A percentile compares a stretch with the other conserved stretches of the same genome.
Conservation (phyloP, 495 filamentous ascomycete species). For the Hyaloscypha bicolor region DNA sequence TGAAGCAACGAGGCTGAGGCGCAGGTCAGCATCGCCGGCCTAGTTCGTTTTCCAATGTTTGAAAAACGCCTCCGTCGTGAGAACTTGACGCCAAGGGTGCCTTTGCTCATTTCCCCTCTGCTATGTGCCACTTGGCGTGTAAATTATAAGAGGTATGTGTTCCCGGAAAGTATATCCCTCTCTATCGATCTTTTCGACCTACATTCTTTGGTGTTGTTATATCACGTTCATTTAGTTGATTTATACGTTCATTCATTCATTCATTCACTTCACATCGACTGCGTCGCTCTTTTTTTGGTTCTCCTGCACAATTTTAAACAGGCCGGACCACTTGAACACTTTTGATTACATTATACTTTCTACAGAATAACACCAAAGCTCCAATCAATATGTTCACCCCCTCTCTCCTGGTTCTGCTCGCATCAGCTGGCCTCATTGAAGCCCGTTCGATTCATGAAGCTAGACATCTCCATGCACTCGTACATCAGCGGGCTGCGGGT, state of each 20-base stretch:
- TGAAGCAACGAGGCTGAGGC: constrained; percentile 33
- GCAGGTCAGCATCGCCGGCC: constrained; percentile 6
- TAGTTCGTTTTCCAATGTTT: constrained; percentile 23
- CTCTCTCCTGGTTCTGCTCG: constrained; percentile 28
- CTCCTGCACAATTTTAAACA: constrained; percentile 18
- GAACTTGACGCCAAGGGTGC: constrained; percentile 13
- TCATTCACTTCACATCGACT: constrained; percentile 4
- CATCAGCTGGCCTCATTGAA: constrained; percentile 30
- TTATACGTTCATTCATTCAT: constrained; percentile 28
- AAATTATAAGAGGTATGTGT: constrained; percentile 22
- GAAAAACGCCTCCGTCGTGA: constrained; percentile 13
- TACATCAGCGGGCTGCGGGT: constrained; percentile 16
- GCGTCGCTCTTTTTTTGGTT: constrained; percentile 7
- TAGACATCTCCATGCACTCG: constrained; percentile 10
- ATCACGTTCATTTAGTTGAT: constrained; percentile 23
- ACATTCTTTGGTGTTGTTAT: constrained; percentile 31
- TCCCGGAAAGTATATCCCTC: constrained; percentile 11
- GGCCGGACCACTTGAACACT: constrained; percentile 25
- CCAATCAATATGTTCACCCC: constrained; percentile 28
- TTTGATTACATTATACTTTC: constrained; percentile 12
- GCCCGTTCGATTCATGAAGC: constrained; percentile 20
- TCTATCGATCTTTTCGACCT: constrained; percentile 31
- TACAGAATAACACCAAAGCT: constrained; percentile 8
- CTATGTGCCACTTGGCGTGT: neutral
- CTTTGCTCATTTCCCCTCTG: constrained; percentile 25